Conservation (phyloP, 1,284 basidiomycete genomes). For the Vanrija pseudolonga region DNA sequence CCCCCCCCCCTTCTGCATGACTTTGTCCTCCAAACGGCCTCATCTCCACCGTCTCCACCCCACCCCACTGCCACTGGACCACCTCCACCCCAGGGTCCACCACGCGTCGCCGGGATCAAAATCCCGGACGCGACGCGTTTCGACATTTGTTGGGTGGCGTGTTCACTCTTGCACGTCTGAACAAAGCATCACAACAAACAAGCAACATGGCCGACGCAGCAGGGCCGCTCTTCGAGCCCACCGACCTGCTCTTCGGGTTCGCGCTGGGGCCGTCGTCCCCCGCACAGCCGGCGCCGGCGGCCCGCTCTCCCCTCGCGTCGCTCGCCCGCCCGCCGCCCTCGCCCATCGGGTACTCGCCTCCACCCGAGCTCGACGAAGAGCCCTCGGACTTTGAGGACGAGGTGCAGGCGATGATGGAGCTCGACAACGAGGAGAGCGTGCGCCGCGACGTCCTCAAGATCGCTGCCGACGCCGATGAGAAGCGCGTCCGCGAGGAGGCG, state of each 20-base stretch:
- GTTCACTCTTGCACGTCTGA: not conserved
- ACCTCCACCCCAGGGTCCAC: too few relatives aligned
- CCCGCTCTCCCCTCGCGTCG: not conserved
- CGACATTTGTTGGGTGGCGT: not conserved
- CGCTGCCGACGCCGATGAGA: slow-evolving; percentile 1
- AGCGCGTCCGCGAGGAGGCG: not conserved
- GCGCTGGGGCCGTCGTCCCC: not conserved
- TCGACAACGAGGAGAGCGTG: not conserved
- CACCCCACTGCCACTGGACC: too few relatives aligned
- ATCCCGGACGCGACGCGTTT: not conserved
- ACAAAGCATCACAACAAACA: not conserved
- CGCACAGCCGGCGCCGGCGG: not conserved
- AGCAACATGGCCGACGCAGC: not conserved
- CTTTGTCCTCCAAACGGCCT: too few relatives aligned
- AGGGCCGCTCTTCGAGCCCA: not conserved
- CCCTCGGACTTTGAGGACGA: slow-evolving; percentile 27
- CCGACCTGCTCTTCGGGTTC: not conserved
- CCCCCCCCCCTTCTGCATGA: too few relatives aligned
- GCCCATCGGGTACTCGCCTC: slow-evolving; percentile 13
- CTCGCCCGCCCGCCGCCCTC: not conserved
- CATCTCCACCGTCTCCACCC: too few relatives aligned
- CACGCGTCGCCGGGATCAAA: too few relatives aligned
- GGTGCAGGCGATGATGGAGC: slow-evolving; percentile 21
- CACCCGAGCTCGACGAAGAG: slow-evolving; percentile 26
- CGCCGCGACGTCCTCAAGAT: not conserved